Evolutionary conservation across 1,284 basidiomycete genomes (phyloP), one percentile per base, ranked within the genome.

Genomic region (Microbotryum intermedium): DNA sequence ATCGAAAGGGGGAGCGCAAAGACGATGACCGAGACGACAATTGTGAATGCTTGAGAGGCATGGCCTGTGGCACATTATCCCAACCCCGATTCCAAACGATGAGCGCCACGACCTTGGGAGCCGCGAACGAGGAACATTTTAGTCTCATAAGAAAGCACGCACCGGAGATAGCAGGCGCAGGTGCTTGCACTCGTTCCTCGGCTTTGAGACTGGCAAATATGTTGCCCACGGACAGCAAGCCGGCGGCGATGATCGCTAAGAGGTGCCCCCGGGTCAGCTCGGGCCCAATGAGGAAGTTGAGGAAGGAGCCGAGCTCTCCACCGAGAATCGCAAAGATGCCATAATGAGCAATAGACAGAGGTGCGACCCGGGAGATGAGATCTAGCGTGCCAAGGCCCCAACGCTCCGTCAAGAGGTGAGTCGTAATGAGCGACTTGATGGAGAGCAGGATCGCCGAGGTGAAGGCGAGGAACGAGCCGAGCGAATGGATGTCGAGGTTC

Each of bases 1-100:
- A 28, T 44, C 23, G 63, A 59, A 42, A 68, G 55, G 13, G 56
- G 50, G 10, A 66, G 58, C 16, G 55, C 58, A 30, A 66, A 68
- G 30, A 64, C 57, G 23, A 60, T 21, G 53, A 58, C 59, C 8
- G 67, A 56, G 25, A 53, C 44, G 52, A 66, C 30, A 39, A 63
- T 68, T 11, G 67, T 64, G 6, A 65, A 53, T 0, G 67, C 67
- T 50, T 68, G 67, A 0, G 64, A 51, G 21, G 65, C 61, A 53
- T 64, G 62, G 30, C 60, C 61, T 61, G 57, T 18, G 39, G 18
- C 3, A 1, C 7, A 39, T 16, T 16, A 34, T 11, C 23, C 46
- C 21, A 23, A 28, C 46, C 46, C 11, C 13, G 11, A 13, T 48
- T 48, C 23, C 11, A 20, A 28, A n/a, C 46, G 34, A 6, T 39